A percentile compares a stretch with the other conserved stretches of the same genome.
Evolutionary conservation across 768 basidiomycete species (phyloP).

Genomic region (Lactarius deliciosus): DNA sequence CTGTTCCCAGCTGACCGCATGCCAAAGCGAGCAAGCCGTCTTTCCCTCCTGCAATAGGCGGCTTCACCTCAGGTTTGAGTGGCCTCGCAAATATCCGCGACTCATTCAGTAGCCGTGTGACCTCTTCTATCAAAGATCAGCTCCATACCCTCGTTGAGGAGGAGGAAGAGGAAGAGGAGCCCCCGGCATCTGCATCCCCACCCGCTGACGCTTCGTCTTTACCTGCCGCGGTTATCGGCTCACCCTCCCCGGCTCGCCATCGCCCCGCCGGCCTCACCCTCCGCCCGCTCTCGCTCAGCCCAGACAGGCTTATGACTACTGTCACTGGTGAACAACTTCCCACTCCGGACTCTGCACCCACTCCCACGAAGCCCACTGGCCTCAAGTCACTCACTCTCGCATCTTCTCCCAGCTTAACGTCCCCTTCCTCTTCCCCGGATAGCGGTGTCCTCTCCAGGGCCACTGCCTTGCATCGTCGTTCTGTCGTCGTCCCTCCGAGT

Average conservation of each 20-base stretch:
- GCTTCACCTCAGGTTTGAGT: slow-evolving; percentile 43
- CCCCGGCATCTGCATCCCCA: slow-evolving; percentile 32
- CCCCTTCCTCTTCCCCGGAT: slow-evolving; percentile 20
- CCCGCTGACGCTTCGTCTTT: slow-evolving; percentile 12
- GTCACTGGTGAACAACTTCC: slow-evolving; percentile 32
- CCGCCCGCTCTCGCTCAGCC: slow-evolving; percentile 69
- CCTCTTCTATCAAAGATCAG: slow-evolving; percentile 70
- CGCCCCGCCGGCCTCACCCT: slow-evolving; percentile 68
- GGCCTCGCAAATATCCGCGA: slow-evolving; percentile 65
- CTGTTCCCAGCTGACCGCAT: slow-evolving; percentile 7
- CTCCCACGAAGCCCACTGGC: slow-evolving; percentile 48
- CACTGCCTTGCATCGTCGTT: slow-evolving; percentile 35
- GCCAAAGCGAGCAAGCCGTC: slow-evolving; percentile 59
- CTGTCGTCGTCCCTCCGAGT: slow-evolving; percentile 37
- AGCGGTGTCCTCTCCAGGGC: slow-evolving; percentile 13
- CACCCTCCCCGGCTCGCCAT: slow-evolving; percentile 46
- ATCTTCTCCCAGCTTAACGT: slow-evolving; percentile 28
- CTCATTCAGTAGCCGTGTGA: slow-evolving; percentile 72
- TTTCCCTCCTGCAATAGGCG: slow-evolving; percentile 49
- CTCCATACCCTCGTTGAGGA: slow-evolving; percentile 80
- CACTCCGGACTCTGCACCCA: slow-evolving; percentile 49
- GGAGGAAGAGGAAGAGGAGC: slow-evolving; percentile 83
- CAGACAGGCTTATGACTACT: slow-evolving; percentile 46
- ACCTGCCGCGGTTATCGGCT: slow-evolving; percentile 24
- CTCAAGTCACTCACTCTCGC: slow-evolving; percentile 56